A percentile compares a stretch with the other conserved stretches of the same genome.
Evolutionary conservation across 495 filamentous ascomycete species (phyloP).

Genomic region (Aspergillus bertholletiae): DNA sequence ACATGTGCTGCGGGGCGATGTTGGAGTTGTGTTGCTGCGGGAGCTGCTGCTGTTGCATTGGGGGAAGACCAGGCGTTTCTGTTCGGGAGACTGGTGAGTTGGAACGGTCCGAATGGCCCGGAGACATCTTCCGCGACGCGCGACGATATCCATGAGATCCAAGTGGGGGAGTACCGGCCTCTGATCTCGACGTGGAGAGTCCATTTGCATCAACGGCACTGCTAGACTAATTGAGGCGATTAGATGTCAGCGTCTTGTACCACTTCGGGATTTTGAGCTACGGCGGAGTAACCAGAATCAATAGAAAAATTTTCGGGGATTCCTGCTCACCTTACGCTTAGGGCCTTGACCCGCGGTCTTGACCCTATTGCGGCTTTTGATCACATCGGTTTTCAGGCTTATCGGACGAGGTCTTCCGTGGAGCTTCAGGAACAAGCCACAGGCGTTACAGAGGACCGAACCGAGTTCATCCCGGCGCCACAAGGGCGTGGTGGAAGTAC

Average conservation of each 20-base stretch:
- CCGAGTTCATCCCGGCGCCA: constrained; percentile 97
- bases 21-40: constrained; percentile 57
- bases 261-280: constrained; percentile 3
- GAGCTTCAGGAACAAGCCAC: constrained; percentile 94
- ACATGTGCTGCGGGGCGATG: constrained; percentile 72
- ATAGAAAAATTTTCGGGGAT: constrained; percentile 25
- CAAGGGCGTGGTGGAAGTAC: constrained; percentile 89
- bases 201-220: constrained; percentile 54
- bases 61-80: constrained; percentile 69
- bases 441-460: constrained; percentile 98
- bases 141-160: constrained; percentile 56
- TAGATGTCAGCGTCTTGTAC: constrained; percentile 30
- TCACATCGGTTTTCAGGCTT: constrained; percentile 97
- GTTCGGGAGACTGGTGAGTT: constrained; percentile 87
- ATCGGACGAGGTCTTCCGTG: constrained; percentile 91
- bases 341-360: constrained; percentile 83
- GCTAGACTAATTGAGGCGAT: constrained; percentile 36
- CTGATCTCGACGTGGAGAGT: constrained; percentile 53
- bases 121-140: constrained; percentile 65
- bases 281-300: too few relatives aligned
- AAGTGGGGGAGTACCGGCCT: constrained; percentile 51
- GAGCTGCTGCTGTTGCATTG: constrained; percentile 35
- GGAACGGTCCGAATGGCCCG: constrained; percentile 72
- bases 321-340: constrained; percentile 76
- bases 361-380: constrained; percentile 97